These are phyloP conservation scores for Bruguiera hainesii DNA, from an alignment of 441 rosid species.

Conservation along the genomic window DNA sequence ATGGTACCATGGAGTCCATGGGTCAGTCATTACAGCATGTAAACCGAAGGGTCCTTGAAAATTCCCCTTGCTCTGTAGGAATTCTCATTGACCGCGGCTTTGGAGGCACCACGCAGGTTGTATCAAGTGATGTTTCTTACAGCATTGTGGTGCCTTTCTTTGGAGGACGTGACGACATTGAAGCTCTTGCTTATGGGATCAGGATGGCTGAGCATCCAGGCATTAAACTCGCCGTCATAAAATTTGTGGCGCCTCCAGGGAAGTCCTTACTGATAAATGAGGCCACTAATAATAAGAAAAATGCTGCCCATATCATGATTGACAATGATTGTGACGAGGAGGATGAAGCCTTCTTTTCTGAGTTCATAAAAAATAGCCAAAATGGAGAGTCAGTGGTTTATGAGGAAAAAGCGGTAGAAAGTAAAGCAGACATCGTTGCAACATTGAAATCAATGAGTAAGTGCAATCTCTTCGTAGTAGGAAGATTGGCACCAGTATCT, in stretches of 20 bases:
- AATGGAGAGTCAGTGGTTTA: conserved; percentile 35
- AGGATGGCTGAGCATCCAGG: conserved; percentile 97
- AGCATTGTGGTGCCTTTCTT: conserved; percentile 52
- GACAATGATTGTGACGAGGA: conserved; percentile 1
- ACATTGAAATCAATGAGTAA: conserved; percentile 40
- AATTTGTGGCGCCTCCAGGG: conserved; percentile 32
- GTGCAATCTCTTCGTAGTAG: conserved; percentile 57
- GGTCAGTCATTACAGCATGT: conserved; percentile 51
- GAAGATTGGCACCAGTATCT: conserved; percentile 56
- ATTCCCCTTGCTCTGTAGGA: conserved; percentile 80
- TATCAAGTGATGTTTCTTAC: conserved; percentile 61
- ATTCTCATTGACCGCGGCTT: conserved; percentile 83
- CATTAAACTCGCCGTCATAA: conserved; percentile 42
- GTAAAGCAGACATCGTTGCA: conserved; percentile 35
- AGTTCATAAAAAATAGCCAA: conserved; percentile 23
- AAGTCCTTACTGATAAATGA: conserved; percentile 33
- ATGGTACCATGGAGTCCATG: conserved; percentile 58
- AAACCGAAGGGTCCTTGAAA: conserved; percentile 50
- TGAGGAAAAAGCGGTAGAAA: conserved; percentile 46
- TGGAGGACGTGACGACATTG: conserved; percentile 69
- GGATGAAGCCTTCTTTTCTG: conserved; percentile 30
- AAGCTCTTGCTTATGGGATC: conserved; percentile 70
- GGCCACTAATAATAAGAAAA: too few relatives aligned
- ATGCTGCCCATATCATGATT: conserved; percentile 11
- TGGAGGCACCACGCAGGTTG: conserved; percentile 68